Evolutionary conservation across 192 early-diverging fungal genomes (phyloP).

Genomic region (Linnemannia schmuckeri): DNA sequence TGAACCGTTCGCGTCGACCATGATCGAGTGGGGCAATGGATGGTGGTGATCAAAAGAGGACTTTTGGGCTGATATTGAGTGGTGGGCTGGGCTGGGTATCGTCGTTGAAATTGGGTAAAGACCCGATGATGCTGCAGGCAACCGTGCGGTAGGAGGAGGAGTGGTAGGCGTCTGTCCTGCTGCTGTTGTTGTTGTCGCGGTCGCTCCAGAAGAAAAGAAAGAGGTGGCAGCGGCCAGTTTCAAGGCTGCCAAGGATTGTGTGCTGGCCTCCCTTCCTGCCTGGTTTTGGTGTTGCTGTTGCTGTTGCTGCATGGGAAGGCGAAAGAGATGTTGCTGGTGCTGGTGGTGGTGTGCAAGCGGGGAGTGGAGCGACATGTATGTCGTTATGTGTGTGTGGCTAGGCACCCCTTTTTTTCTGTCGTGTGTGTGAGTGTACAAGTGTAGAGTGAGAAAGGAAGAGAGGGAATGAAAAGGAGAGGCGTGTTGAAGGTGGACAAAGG

Average conservation of each 20-base stretch:
- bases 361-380: constrained; percentile 3
- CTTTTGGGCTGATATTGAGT: background rate
- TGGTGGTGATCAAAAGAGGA: constrained; percentile 2
- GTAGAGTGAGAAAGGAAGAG: background rate
- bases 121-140: background rate
- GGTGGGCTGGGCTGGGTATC: constrained; percentile 17
- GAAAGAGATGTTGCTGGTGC: constrained; percentile 1
- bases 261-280: background rate
- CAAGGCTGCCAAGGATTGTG: background rate
- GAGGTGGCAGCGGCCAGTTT: constrained; percentile 7
- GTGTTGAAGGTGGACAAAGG: constrained; percentile 10
- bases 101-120: constrained; percentile 26
- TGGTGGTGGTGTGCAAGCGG: constrained; percentile 2
- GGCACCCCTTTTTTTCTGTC: background rate
- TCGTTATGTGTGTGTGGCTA: constrained; percentile 2
- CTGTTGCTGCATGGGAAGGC: background rate
- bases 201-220: constrained; percentile 6
- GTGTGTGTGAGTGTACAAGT: background rate
- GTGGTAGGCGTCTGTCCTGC: background rate
- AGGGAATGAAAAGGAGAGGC: background rate
- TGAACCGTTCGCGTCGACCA: constrained; percentile 5
- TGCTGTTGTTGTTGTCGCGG: constrained; percentile 4
- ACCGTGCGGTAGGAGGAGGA: background rate
- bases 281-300: background rate
- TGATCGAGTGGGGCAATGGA: background rate